A percentile compares a stretch with the other conserved stretches of the same genome.
Conservation (phyloP, 257 asterid species). For the Handroanthus guayacan region DNA sequence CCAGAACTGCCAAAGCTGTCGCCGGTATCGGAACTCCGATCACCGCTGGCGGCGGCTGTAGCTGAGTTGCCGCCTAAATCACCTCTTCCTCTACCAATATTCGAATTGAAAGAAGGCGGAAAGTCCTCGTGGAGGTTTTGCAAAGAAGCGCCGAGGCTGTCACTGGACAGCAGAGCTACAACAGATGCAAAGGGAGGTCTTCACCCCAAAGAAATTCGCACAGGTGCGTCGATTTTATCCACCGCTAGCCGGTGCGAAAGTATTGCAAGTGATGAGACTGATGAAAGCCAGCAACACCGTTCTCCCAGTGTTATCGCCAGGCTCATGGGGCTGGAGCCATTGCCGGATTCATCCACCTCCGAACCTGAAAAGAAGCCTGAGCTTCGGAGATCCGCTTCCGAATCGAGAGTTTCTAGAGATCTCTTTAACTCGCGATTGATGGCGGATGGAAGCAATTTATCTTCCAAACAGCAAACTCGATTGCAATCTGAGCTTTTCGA, state of each 20-base stretch:
- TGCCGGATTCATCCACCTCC: slow-evolving; percentile 54
- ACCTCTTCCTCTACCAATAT: slow-evolving; percentile 55
- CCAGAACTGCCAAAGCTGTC: slow-evolving; percentile 39
- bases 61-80: slow-evolving; percentile 56
- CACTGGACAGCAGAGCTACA: slow-evolving; percentile 92
- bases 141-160: slow-evolving; percentile 88
- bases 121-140: slow-evolving; percentile 78
- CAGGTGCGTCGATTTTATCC: slow-evolving; percentile 47
- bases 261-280: slow-evolving; percentile 45
- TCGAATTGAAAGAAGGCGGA: slow-evolving; percentile 67
- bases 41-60: slow-evolving; percentile 28
- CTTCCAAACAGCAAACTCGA: slow-evolving; percentile 39
- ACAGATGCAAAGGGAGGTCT: slow-evolving; percentile 90
- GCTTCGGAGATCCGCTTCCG: slow-evolving; percentile 93
- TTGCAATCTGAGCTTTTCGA: slow-evolving; percentile 36
- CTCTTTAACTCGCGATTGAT: slow-evolving; percentile 64
- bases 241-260: slow-evolving; percentile 44
- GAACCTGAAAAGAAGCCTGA: slow-evolving; percentile 61
- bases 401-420: slow-evolving; percentile 81
- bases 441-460: slow-evolving; percentile 46
- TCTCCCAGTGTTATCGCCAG: slow-evolving; percentile 87
- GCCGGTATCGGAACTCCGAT: slow-evolving; percentile 38
- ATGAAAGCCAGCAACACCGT: slow-evolving; percentile 57
- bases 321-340: slow-evolving; percentile 90
- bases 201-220: slow-evolving; percentile 78